Evolutionary conservation across 345 rosid genomes (phyloP), one percentile per base, ranked within the genome.

Genomic region (Turritis glabra): DNA sequence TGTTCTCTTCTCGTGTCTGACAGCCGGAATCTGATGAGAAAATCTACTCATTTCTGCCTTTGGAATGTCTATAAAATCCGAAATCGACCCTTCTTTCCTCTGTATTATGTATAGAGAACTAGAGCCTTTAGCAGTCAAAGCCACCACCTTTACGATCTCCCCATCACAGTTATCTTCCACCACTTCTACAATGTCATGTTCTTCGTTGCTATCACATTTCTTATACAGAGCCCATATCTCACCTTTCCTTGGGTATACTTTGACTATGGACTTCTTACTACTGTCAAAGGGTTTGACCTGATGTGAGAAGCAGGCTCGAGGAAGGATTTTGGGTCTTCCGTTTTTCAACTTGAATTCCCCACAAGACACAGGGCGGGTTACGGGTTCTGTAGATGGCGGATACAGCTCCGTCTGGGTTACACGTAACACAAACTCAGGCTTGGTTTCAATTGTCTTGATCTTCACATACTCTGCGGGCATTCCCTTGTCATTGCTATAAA

Each of bases 151-250:
- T 54, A 69, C 64, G 4, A 71, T 53, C 52, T 55, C 61, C 8
- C 32, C 66, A 12, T 67, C 63, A 41, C 74, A 10, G 74, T 75
- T 41, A 29, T 62, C 85, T 54, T 84, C 84, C 76, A 80, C 69
- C 54, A 89, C 87, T 74, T 86, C 83, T 7, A 85, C 87, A 50
- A 87, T 69, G 30, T 84, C 86, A 52, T 53, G 67, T 64, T 81
- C 88, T 23, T 73, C 78, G n/a, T 63, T 76, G 32, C 75, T 46
- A 48, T 72, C 76, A 72, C 80, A 53, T 52, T 55, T 78, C 85
- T 74, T 85, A 72, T 78, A 79, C 13, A 84, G 33, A 15, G 88
- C 87, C 93, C 89, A 89, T 23, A 87, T 72, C 81, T 87, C 85
- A 25, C 85, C 95, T 72, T 82, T 54, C 73, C 75, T 83, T 17